Conservation (phyloP, 2,329 filamentous ascomycete species). For the Cercospora nicotianae region DNA sequence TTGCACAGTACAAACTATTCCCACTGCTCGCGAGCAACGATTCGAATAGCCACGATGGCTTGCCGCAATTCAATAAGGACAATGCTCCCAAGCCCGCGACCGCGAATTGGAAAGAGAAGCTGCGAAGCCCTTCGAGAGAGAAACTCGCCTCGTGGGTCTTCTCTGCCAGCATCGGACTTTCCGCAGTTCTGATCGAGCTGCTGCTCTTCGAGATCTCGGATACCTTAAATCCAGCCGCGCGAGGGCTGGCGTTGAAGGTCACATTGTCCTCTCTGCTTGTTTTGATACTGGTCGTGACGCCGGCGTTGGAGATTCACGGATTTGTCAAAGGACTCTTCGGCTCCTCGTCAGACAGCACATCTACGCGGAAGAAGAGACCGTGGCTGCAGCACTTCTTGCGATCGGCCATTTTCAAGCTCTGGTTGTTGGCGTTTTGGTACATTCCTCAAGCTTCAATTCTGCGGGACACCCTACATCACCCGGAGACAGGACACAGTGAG, state of each 20-base stretch:
- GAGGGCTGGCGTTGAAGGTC: constrained; percentile 65
- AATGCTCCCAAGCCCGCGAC: constrained; percentile 42
- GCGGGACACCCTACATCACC: constrained; percentile 43
- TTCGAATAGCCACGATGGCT: constrained; percentile 56
- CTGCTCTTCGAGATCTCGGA: constrained; percentile 83
- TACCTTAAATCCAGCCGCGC: constrained; percentile 65
- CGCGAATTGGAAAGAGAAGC: constrained; percentile 19
- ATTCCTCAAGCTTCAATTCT: constrained; percentile 41
- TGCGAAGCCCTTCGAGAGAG: constrained; percentile 35
- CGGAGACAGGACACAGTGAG: constrained; percentile 37
- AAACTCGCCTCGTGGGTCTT: constrained; percentile 60
- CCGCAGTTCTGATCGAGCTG: constrained; percentile 74
- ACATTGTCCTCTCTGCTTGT: constrained; percentile 71
- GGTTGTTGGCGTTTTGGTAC: constrained; percentile 75
- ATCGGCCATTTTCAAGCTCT: constrained; percentile 60
- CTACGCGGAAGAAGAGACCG: constrained; percentile 58
- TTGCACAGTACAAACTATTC: constrained; percentile 69
- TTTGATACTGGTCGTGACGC: constrained; percentile 71
- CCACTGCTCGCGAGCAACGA: constrained; percentile 66
- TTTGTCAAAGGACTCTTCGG: constrained; percentile 53
- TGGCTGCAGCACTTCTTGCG: constrained; percentile 55
- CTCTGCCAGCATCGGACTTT: constrained; percentile 72
- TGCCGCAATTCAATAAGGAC: constrained; percentile 57
- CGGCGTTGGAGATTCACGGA: constrained; percentile 71
- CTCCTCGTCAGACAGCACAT: constrained; percentile 63